Conservation (phyloP, 371 early-diverging fungal genomes). For the Cokeromyces recurvatus region DNA sequence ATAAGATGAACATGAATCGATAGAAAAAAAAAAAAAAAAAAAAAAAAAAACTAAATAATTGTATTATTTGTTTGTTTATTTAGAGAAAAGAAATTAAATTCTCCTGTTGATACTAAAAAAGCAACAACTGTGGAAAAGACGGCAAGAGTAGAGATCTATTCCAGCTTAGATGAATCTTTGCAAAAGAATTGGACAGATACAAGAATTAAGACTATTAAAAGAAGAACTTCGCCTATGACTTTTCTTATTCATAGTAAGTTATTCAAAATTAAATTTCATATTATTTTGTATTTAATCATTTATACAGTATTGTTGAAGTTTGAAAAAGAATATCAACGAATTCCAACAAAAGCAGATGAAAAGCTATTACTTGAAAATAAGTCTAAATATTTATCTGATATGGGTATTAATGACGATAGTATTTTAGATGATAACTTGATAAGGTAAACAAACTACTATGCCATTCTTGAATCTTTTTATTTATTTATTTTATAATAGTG, state of each 20-base stretch:
- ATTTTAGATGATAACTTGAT: conserved; percentile 46
- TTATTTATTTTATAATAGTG: no score
- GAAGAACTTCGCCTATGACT: conserved; percentile 42
- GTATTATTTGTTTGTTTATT: no score
- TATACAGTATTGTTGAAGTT: conserved; percentile 29
- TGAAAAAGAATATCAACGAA: conserved; percentile 23
- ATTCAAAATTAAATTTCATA: not conserved
- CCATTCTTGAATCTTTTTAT: no score
- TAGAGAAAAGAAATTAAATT: conserved; percentile 15
- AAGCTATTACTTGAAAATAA: conserved; percentile 19
- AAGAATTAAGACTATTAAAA: conserved; percentile 27
- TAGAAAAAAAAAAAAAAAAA: no score
- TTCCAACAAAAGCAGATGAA: conserved; percentile 17
- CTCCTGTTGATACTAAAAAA: conserved; percentile 20
- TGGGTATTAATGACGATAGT: conserved; percentile 33
- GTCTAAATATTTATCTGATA: conserved; percentile 10
- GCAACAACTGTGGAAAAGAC: conserved; percentile 38
- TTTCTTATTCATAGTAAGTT: conserved; percentile 53
- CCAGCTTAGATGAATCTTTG: conserved; percentile 35
- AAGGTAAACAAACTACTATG: no score
- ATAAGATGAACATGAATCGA: no score
- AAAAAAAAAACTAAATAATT: no score
- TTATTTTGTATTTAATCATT: not conserved
- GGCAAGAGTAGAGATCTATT: conserved; percentile 34
- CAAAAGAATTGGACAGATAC: conserved; percentile 27